Conservation (phyloP, 306 rosid species). For the Vigna hirtella region DNA sequence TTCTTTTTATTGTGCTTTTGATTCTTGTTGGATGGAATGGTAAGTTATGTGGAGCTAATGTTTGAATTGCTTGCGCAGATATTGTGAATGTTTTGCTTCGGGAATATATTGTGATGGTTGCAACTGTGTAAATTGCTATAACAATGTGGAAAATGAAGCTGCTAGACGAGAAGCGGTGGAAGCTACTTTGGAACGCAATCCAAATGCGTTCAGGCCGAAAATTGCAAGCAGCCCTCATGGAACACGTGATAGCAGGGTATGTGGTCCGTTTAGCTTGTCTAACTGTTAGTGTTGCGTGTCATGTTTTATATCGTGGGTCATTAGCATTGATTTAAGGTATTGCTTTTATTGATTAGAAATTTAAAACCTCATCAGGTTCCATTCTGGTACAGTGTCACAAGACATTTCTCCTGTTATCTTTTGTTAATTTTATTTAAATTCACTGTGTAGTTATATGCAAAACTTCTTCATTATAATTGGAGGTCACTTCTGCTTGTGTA, state of each 20-base stretch:
- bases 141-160: conserved; percentile 96
- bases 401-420: conserved; percentile 15
- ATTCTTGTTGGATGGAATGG: conserved; percentile 33
- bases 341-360: background rate
- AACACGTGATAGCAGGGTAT: conserved; percentile 78
- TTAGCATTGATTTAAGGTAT: conserved; percentile 7
- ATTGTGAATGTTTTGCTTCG: conserved; percentile 99
- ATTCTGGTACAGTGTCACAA: background rate
- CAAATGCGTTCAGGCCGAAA: conserved; percentile 99
- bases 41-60: conserved; percentile 45
- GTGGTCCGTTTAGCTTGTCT: conserved; percentile 41
- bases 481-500: background rate
- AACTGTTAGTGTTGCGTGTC: conserved; percentile 5
- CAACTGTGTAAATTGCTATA: conserved; percentile 95
- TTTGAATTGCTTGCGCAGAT: conserved; percentile 66
- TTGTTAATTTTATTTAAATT: conserved; percentile 30
- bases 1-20: conserved; percentile 18
- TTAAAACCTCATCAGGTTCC: background rate
- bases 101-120: conserved; percentile 99
- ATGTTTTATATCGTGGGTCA: conserved; percentile 25
- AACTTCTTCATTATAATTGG: conserved; percentile 11
- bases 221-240: conserved; percentile 99
- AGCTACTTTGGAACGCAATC: conserved; percentile 98
- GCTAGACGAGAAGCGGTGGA: conserved; percentile 98
- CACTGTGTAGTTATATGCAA: background rate